Conservation (phyloP, 1,139 yeast species). For the Insectozyma bohioensis region DNA sequence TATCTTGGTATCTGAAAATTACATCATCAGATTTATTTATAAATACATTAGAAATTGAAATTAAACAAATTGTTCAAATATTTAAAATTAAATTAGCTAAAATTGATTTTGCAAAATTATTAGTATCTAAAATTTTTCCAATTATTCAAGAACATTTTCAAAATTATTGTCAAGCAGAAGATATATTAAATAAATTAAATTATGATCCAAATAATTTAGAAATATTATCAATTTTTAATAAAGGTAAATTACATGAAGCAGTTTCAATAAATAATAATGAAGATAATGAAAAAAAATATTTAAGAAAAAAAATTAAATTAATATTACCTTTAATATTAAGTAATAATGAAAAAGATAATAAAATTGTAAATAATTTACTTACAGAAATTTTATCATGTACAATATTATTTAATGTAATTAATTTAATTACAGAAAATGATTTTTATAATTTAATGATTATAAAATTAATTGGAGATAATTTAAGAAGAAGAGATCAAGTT, state of each 20-base stretch:
- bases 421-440: conserved; percentile 69
- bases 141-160: conserved; percentile 64
- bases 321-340: conserved; percentile 55
- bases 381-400: conserved; percentile 64
- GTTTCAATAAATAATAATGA: conserved; percentile 45
- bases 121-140: conserved; percentile 64
- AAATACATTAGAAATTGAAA: conserved; percentile 48
- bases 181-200: conserved; percentile 34
- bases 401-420: conserved; percentile 46
- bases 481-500: conserved; percentile 77
- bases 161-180: conserved; percentile 55
- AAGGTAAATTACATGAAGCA: conserved; percentile 62
- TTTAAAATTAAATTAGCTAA: conserved; percentile 41
- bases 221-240: conserved; percentile 59
- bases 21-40: conserved; percentile 53
- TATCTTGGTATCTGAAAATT: conserved; percentile 60
- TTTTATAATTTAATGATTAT: conserved; percentile 70
- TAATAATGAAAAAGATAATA: conserved; percentile 48
- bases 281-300: conserved; percentile 51
- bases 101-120: conserved; percentile 56
- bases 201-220: conserved; percentile 53
- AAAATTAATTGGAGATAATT: conserved; percentile 58
- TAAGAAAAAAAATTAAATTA: conserved; percentile 42
- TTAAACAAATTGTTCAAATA: conserved; percentile 42
- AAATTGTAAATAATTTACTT: conserved; percentile 48